phyloP scores from a whole-genome alignment of 306 rosid genomes.

The Dalbergia cultrata region DNA sequence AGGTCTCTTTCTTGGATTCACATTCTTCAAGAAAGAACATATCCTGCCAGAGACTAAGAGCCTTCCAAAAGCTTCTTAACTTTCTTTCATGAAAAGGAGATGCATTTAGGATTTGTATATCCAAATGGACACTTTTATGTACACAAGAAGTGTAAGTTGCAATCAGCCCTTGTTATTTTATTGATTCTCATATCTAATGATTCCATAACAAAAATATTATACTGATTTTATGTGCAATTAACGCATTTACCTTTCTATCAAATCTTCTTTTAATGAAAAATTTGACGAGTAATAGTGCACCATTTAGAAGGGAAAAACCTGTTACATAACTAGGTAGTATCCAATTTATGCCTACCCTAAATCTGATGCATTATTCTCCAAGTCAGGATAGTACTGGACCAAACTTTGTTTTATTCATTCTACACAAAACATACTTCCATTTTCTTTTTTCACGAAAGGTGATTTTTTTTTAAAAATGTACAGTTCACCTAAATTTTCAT shows the following conservation, averaged over 20 bases:
- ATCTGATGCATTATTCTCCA: not conserved
- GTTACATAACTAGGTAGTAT: not conserved
- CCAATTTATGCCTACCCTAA: constrained; percentile 22
- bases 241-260: not conserved
- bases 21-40: constrained; percentile 50
- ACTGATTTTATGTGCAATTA: constrained; percentile 1
- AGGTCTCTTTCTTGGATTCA: constrained; percentile 48
- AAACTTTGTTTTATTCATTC: constrained; percentile 10
- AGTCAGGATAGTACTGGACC: not conserved
- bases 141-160: constrained; percentile 43
- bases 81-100: constrained; percentile 44
- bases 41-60: constrained; percentile 33
- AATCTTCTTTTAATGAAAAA: not conserved
- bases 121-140: constrained; percentile 40
- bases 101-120: constrained; percentile 50
- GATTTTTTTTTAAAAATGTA: not conserved
- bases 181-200: constrained; percentile 47
- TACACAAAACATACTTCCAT: not conserved
- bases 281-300: constrained; percentile 34
- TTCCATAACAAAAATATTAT: constrained; percentile 32
- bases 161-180: constrained; percentile 1
- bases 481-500: not conserved
- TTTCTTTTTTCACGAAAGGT: not conserved
- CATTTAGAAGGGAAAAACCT: constrained; percentile 1
- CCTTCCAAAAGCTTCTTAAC: constrained; percentile 40